Base-by-base conservation (phyloP, 192 early-diverging fungal genomes). In the Coemansia sp. region DNA sequence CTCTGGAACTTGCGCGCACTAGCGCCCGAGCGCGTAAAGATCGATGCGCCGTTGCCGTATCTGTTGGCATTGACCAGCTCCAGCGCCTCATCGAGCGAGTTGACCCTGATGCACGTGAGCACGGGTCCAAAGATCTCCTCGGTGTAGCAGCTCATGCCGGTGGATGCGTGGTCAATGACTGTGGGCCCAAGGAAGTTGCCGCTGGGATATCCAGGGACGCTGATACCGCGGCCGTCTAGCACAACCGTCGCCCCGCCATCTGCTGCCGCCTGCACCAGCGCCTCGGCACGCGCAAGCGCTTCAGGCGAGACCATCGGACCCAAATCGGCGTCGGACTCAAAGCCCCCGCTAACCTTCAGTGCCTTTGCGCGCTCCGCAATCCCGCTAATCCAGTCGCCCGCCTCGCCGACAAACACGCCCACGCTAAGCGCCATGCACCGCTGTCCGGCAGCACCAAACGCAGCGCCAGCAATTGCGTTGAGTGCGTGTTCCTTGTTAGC, bases 161-260 rank as follows among this genome's bases (percentile, higher is more conserved):
- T 62, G 54, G 74, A 88, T 45, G 93, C 94, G 41, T 89, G 74
- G 41, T 88, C 80, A 56, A 98, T 77, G 54, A 98, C 92, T 45
- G 92, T 96, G n/a, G 96, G 96, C 18, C 92, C 94, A 48, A 98
- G 73, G 85, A 98, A 98, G 88, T 98, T 96, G 63, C 96, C 96
- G 39, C 86, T 84, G 77, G 94, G 91, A 79, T 90, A 96, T 41
- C 90, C 90, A 6, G 84, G 79, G 45, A 91, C 87, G 37, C 81
- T 77, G 63, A 88, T 60, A 47, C 88, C 89, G 66, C 96, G 91
- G n/a, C 96, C 96, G 66, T 98, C 96, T 64, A 98, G 80, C 5
- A 91, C 41, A 22, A 98, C 37, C 4, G 85, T 69, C 2, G 96
- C 96, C n/a, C 96, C 96, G 71, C 95, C 88, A 69, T 95, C 90